phyloP scores from a whole-genome alignment of 2,329 filamentous ascomycete genomes.

The Cladosporium sp. region DNA sequence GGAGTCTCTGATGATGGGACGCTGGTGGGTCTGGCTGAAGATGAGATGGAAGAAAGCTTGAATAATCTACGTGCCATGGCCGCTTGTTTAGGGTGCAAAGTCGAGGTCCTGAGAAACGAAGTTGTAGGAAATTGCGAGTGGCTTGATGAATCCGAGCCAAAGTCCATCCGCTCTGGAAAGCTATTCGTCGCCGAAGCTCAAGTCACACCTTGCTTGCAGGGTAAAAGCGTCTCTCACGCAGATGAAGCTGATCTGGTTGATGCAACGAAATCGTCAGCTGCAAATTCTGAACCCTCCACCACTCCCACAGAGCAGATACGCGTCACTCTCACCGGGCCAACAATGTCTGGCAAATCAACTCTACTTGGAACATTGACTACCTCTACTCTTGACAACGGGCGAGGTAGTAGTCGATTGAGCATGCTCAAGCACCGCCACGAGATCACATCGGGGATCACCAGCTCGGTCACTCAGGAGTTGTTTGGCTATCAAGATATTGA shows the following conservation, averaged over 20 bases:
- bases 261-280: neutral
- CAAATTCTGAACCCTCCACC: neutral
- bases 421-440: constrained; percentile 91
- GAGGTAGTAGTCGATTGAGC: constrained; percentile 82
- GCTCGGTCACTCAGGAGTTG: constrained; percentile 89
- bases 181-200: constrained; percentile 88
- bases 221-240: constrained; percentile 13
- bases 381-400: constrained; percentile 82
- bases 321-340: constrained; percentile 82
- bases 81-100: constrained; percentile 78
- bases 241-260: neutral
- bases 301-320: constrained; percentile 65
- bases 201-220: constrained; percentile 61
- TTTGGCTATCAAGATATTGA: constrained; percentile 63
- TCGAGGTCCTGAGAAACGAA: constrained; percentile 76
- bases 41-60: constrained; percentile 90
- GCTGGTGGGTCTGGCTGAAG: constrained; percentile 78
- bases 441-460: constrained; percentile 84
- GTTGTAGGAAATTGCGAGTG: constrained; percentile 81
- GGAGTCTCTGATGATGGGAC: constrained; percentile 93
- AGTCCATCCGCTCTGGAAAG: constrained; percentile 39
- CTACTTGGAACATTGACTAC: constrained; percentile 83
- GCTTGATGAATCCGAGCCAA: constrained; percentile 42
- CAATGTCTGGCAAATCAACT: constrained; percentile 87
- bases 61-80: constrained; percentile 85